Base-by-base conservation (phyloP, 2,329 filamentous ascomycete genomes). In the Sarocladium oryzae region DNA sequence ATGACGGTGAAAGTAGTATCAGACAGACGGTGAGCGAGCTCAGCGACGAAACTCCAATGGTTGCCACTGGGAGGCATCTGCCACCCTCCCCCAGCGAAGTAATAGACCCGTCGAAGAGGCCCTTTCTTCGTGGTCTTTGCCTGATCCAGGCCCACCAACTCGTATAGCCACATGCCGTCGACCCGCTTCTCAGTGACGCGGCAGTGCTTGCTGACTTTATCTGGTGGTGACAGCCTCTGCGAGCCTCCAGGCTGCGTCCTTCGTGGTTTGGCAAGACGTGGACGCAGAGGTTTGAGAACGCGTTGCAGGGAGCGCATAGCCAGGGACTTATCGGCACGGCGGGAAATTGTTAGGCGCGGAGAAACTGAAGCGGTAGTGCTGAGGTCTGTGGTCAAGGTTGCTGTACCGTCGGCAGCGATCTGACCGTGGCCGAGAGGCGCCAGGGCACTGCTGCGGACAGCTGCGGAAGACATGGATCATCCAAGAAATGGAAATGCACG, bases 51-150 rank as follows among this genome's bases (percentile, higher is more conserved):
- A 5, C 67, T 67, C 77, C 78, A 82, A 54, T 82, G 79, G 45
- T 77, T 67, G 0, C 62, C 56, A 2, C 68, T 70, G 0, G 79
- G 72, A 0, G 74, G 74, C 55, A 66, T 66, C 53, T 77, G 75
- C 73, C 79, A 82, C 3, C 75, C 76, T 6, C 79, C 79, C 1
- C 79, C 79, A 0, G 69, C 69, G 55, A 80, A 80, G 53, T 81
- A 82, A 54, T 77, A 74, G 21, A 83, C 60, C 5, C 62, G 54
- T 0, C 55, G 7, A 18, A 48, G 5, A 21, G 43, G 43, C n/a
- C 28, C 26, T 2, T 15, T 56, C 50, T 3, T 46, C 4, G 9
- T 33, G 6, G 9, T 26, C 7, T 23, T 63, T 72, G 1, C 38
- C 16, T 8, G 35, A 15, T 0, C 49, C 18, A 6, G 37, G 16